Conservation (phyloP, 169 alveolate species). For the Sarcocystis neurona region DNA sequence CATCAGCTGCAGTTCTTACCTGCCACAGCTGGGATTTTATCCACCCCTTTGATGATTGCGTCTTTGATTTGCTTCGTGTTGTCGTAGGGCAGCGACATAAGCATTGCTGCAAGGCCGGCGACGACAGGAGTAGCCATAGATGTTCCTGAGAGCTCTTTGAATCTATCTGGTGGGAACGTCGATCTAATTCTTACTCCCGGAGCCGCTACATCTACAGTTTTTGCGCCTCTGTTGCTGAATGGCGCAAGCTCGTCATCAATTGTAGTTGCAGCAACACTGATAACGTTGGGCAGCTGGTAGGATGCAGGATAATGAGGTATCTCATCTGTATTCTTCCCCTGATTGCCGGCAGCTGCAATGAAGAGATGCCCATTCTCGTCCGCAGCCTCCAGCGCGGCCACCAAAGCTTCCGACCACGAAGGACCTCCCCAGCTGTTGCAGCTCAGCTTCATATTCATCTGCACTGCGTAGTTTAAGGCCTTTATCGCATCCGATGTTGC, state of each 20-base stretch:
- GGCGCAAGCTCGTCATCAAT: conserved; percentile 65
- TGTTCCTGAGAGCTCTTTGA: conserved; percentile 68
- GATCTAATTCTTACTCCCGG: conserved; percentile 73
- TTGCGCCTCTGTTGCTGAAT: conserved; percentile 70
- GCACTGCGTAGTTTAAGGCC: conserved; percentile 72
- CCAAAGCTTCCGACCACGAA: conserved; percentile 54
- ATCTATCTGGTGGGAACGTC: conserved; percentile 61
- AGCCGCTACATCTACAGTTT: conserved; percentile 74
- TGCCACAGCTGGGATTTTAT: not conserved
- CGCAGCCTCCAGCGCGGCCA: conserved; percentile 72
- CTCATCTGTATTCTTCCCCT: conserved; percentile 69
- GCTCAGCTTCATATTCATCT: conserved; percentile 70
- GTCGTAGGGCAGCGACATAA: not conserved
- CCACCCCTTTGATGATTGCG: conserved; percentile 19
- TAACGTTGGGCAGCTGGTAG: conserved; percentile 48
- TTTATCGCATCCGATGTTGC: conserved; percentile 65
- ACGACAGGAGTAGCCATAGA: conserved; percentile 76
- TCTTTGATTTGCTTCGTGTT: not conserved
- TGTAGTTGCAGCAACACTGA: conserved; percentile 71
- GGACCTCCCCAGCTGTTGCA: conserved; percentile 78
- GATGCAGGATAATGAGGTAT: conserved; percentile 72
- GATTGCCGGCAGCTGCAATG: conserved; percentile 77
- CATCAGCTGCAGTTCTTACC: too few species aligned
- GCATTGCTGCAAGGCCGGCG: conserved; percentile 66
- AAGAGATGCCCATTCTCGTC: conserved; percentile 70